Percentiles rank a stretch among this genome's conserved stretches.
Conservation (phyloP, 352 stramenopile species). For the Pythium folliculosum region DNA sequence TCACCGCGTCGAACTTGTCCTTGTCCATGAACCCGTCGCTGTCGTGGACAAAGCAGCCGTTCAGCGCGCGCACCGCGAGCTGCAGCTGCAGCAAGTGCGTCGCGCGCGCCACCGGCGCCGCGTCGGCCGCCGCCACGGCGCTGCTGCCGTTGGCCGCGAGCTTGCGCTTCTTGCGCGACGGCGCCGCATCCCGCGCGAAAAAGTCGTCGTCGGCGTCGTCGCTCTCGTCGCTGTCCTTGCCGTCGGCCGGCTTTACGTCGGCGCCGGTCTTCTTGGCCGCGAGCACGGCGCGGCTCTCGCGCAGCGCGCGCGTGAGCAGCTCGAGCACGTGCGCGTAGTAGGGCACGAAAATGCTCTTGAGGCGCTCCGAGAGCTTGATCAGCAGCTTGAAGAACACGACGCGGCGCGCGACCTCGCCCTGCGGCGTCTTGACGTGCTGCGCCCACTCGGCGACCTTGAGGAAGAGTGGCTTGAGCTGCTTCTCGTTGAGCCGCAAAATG, state of each 20-base stretch:
- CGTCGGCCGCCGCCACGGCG: conserved; percentile 9
- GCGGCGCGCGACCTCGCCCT: conserved; percentile 44
- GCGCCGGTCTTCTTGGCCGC: conserved; percentile 35
- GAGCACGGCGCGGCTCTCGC: conserved; percentile 52
- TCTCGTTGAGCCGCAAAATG: conserved; percentile 87
- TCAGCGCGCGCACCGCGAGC: conserved; percentile 65
- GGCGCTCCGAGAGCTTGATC: conserved; percentile 73
- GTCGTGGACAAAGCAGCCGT: conserved; percentile 87
- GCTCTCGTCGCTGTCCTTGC: conserved; percentile 34
- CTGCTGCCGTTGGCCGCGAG: conserved; percentile 26
- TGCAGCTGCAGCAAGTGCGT: conserved; percentile 50
- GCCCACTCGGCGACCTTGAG: conserved; percentile 84
- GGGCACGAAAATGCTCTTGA: conserved; percentile 88
- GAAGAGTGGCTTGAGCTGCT: conserved; percentile 89
- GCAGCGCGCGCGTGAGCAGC: conserved; percentile 48
- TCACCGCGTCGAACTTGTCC: conserved; percentile 78
- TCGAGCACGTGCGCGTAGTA: conserved; percentile 85
- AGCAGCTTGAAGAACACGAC: conserved; percentile 85
- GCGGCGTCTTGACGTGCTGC: conserved; percentile 41
- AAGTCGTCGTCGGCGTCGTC: conserved; percentile 57
- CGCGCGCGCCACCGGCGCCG: conserved; percentile 34
- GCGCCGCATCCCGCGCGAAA: conserved; percentile 43
- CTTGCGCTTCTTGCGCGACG: conserved; percentile 58
- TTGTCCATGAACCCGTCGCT: conserved; percentile 88
- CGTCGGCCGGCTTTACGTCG: conserved; percentile 19